These are phyloP conservation scores for Sclerotinia subarctica DNA, from an alignment of 2,329 filamentous ascomycete species.

Conservation along the genomic window DNA sequence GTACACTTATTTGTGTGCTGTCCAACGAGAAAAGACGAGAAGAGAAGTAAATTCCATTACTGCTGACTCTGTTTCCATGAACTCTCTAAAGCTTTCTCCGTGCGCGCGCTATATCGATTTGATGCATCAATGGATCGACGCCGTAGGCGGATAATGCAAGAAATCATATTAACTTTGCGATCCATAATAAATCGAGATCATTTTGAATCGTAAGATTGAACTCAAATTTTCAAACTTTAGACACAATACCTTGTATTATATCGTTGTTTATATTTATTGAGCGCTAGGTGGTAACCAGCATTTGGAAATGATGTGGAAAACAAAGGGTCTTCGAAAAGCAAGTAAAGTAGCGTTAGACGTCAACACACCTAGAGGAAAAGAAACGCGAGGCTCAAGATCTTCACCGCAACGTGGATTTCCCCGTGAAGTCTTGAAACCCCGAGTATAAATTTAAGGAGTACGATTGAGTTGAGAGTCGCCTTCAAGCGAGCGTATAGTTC, in stretches of 20 bases:
- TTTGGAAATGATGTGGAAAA: background rate
- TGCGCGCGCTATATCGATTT: background rate
- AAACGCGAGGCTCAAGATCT: background rate
- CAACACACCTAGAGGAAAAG: background rate
- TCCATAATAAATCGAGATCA: background rate
- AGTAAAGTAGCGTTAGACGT: background rate
- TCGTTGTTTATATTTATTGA: background rate
- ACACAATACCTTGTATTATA: background rate
- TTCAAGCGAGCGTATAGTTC: background rate
- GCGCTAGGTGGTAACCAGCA: background rate
- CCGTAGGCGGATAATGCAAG: background rate
- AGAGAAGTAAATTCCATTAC: background rate
- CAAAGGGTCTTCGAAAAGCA: background rate
- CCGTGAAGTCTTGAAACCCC: background rate
- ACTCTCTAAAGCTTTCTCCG: background rate
- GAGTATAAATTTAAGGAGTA: background rate
- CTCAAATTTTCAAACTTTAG: background rate
- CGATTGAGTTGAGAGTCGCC: background rate
- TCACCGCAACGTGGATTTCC: no score
- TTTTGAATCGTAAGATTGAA: background rate
- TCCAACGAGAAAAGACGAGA: background rate
- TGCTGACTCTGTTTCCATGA: background rate
- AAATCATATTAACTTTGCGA: background rate
- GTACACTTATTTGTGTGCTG: background rate
- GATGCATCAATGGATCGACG: background rate